phyloP scores from a whole-genome alignment of 2,329 filamentous ascomycete species.

The Fusarium heterosporum region DNA sequence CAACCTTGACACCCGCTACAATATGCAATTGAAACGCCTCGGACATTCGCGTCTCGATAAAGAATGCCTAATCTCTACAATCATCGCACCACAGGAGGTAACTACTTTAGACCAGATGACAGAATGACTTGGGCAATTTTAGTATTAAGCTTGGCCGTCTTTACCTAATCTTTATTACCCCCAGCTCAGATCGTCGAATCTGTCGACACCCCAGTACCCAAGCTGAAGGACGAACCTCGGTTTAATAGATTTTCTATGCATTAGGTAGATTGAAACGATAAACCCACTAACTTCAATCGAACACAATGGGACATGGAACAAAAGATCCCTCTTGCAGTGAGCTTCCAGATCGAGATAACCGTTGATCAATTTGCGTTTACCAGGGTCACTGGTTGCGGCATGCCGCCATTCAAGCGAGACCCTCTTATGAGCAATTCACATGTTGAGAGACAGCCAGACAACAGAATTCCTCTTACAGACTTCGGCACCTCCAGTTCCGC shows the following conservation, averaged over 20 bases:
- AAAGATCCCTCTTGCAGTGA: slow-evolving; percentile 10
- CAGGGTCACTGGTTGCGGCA: slow-evolving; percentile 14
- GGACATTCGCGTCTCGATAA: background rate
- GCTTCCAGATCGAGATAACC: slow-evolving; percentile 26
- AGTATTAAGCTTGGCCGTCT: too few relatives aligned
- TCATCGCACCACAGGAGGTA: background rate
- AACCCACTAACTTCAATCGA: background rate
- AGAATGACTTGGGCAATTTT: too few relatives aligned
- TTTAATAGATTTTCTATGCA: background rate
- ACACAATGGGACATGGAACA: slow-evolving; percentile 10
- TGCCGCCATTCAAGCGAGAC: background rate
- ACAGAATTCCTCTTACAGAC: background rate
- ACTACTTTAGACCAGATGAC: too few relatives aligned
- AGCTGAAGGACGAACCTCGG: background rate
- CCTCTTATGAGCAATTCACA: slow-evolving; percentile 4
- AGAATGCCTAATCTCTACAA: background rate
- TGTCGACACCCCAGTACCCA: background rate
- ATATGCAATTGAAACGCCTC: background rate
- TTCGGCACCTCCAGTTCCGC: background rate
- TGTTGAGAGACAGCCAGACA: slow-evolving; percentile 9
- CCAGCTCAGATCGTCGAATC: too few relatives aligned
- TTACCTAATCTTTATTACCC: too few relatives aligned
- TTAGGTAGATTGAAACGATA: background rate
- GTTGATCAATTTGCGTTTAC: slow-evolving; percentile 24
- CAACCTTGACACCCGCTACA: background rate